A percentile compares a stretch with the other conserved stretches of the same genome.
Conservation (phyloP, 208 protist species). For the Trypanosomatidae sp. region DNA sequence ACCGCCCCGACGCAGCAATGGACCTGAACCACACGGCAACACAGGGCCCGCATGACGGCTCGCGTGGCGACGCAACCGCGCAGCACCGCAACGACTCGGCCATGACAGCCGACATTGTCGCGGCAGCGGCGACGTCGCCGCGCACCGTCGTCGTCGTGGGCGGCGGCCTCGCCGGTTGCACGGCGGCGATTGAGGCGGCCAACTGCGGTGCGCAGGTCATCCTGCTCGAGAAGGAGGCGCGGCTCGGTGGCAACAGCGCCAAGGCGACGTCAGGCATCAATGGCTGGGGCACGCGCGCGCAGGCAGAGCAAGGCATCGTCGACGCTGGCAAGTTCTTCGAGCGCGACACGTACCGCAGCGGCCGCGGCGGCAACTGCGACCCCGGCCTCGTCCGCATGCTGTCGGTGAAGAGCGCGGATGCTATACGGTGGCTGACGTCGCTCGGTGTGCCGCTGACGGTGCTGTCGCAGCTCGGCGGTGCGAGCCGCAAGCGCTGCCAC, state of each 20-base stretch:
- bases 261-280: conserved; percentile 96
- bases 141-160: conserved; percentile 68
- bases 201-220: conserved; percentile 74
- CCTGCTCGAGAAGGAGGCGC: conserved; percentile 85
- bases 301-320: conserved; percentile 50
- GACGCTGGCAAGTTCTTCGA: conserved; percentile 69
- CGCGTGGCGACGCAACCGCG: too few relatives aligned
- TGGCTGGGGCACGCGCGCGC: conserved; percentile 73
- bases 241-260: conserved; percentile 91
- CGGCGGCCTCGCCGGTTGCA: conserved; percentile 74
- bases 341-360: conserved; percentile 62
- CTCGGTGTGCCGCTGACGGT: conserved; percentile 77
- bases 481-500: conserved; percentile 77
- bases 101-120: too few relatives aligned
- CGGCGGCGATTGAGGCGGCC: conserved; percentile 70
- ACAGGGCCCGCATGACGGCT: too few relatives aligned
- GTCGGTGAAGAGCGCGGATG: conserved; percentile 44
- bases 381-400: conserved; percentile 78
- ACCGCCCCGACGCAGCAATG: background rate
- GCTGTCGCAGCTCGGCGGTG: conserved; percentile 87
- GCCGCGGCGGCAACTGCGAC: conserved; percentile 49
- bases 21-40: too few relatives aligned
- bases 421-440: conserved; percentile 62
- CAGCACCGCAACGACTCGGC: too few relatives aligned
- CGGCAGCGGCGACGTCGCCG: background rate